These are phyloP conservation scores for Raffaelea ambrosiae DNA, from an alignment of 2,329 filamentous ascomycete species.

Conservation along the genomic window DNA sequence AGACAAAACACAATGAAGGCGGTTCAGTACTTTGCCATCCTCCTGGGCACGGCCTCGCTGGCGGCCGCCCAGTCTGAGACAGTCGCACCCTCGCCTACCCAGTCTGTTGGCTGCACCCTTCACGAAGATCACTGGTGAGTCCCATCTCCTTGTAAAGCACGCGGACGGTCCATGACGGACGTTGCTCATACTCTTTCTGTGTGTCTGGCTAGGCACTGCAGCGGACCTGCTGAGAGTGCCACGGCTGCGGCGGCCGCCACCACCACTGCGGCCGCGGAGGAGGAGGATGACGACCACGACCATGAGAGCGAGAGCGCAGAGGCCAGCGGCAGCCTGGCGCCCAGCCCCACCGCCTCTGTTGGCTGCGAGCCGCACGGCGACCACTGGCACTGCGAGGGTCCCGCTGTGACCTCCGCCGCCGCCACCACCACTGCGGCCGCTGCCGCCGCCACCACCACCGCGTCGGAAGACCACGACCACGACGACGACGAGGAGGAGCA, in stretches of 20 bases:
- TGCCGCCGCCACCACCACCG: not conserved
- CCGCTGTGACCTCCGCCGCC: constrained; percentile 2
- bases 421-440: not conserved
- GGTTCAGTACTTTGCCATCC: not conserved
- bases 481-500: no score
- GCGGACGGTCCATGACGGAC: no score
- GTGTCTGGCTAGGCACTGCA: constrained; percentile 3
- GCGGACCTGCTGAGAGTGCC: not conserved
- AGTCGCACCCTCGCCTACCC: constrained; percentile 15
- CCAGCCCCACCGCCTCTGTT: constrained; percentile 25
- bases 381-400: constrained; percentile 24
- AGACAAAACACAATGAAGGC: not conserved
- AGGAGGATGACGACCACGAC: not conserved
- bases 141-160: not conserved
- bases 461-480: not conserved
- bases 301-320: no score
- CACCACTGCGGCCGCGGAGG: not conserved
- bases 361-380: constrained; percentile 29
- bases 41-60: not conserved
- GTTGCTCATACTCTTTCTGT: not conserved
- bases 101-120: constrained; percentile 21
- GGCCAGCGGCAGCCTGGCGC: constrained; percentile 16
- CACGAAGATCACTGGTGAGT: constrained; percentile 25
- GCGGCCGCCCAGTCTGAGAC: not conserved
- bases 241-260: not conserved